Conservation (phyloP, 768 basidiomycete genomes). For the Clathrus columnatus region DNA sequence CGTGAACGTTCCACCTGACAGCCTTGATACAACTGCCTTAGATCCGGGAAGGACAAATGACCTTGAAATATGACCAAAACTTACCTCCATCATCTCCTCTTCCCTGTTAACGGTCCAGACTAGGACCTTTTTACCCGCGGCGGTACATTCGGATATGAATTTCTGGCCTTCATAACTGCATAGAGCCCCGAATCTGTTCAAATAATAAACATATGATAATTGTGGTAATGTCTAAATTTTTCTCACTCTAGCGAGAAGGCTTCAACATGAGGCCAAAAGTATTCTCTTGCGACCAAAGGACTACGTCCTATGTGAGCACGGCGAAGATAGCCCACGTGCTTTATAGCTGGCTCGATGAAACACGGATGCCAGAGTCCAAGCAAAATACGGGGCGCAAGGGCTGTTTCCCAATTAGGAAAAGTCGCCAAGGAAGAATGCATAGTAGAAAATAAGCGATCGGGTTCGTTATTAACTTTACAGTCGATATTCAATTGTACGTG, state of each 20-base stretch:
- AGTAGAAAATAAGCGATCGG: conserved; percentile 70
- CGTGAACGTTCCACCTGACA: conserved; percentile 71
- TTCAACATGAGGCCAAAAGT: conserved; percentile 84
- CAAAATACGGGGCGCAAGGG: conserved; percentile 70
- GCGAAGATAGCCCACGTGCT: conserved; percentile 70
- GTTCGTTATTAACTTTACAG: conserved; percentile 90
- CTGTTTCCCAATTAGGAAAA: conserved; percentile 63
- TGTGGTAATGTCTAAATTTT: conserved; percentile 39
- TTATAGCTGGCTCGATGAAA: conserved; percentile 72
- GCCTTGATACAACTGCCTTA: conserved; percentile 56
- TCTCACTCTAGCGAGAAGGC: conserved; percentile 81
- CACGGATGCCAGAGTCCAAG: conserved; percentile 88
- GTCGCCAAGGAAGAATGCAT: conserved; percentile 62
- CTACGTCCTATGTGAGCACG: conserved; percentile 80
- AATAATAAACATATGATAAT: background rate
- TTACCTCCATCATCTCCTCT: conserved; percentile 82
- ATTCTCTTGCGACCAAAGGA: conserved; percentile 62
- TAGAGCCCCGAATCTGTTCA: conserved; percentile 1
- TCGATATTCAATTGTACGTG: conserved; percentile 82
- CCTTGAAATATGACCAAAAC: conserved; percentile 17
- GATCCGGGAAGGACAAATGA: background rate
- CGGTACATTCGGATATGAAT: conserved; percentile 74
- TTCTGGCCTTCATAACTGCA: conserved; percentile 29
- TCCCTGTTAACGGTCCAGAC: conserved; percentile 96
- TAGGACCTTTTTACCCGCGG: conserved; percentile 73